These are phyloP conservation scores for Solanum piurae DNA, from an alignment of 257 asterid genomes.

Conservation along the genomic window DNA sequence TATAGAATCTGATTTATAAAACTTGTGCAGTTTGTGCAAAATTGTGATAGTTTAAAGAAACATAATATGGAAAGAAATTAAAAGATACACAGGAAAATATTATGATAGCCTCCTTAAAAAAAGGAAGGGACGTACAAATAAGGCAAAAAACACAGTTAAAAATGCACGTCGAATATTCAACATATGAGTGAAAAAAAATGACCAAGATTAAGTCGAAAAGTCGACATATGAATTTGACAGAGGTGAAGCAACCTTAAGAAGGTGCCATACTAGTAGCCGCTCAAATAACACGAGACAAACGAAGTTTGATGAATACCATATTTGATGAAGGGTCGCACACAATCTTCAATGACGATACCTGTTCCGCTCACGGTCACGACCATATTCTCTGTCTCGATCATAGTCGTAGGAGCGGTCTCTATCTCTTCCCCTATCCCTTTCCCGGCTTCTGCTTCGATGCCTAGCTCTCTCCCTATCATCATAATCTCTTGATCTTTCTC, in stretches of 20 bases:
- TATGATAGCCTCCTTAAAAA: not conserved
- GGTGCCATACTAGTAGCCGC: not conserved
- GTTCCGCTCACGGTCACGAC: slow-evolving; percentile 32
- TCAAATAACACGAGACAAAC: not conserved
- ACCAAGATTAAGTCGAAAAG: not conserved
- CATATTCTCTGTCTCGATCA: slow-evolving; percentile 65
- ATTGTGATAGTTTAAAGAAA: not conserved
- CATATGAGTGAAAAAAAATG: not conserved
- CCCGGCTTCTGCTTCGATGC: slow-evolving; percentile 57
- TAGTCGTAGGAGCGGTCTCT: slow-evolving; percentile 49
- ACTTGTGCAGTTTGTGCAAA: not conserved
- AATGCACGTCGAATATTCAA: not conserved
- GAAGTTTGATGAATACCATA: not conserved
- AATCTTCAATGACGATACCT: not conserved
- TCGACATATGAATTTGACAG: not conserved
- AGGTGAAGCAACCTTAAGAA: not conserved
- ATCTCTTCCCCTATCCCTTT: slow-evolving; percentile 54
- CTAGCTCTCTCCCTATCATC: slow-evolving; percentile 65
- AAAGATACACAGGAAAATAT: not conserved
- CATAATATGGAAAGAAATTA: not conserved
- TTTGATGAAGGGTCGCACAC: not conserved
- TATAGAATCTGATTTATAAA: not conserved
- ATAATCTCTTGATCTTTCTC: slow-evolving; percentile 63
- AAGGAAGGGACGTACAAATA: not conserved
- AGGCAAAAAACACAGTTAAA: not conserved